Conservation (phyloP, 108 stramenopile species). For the Cyclotella choctawhatcheeana region DNA sequence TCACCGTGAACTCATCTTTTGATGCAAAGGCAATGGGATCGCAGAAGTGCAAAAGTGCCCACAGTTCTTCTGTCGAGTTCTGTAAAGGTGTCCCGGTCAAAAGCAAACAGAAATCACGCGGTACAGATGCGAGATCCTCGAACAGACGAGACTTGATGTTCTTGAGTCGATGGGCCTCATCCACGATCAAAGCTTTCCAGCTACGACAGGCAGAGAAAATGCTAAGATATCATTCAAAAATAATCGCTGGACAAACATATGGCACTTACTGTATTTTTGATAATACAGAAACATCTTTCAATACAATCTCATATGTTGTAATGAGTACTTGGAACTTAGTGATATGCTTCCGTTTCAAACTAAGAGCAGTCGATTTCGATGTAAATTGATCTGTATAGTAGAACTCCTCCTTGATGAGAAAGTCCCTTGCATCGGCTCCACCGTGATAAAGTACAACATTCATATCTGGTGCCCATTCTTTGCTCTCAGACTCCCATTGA, state of each 20-base stretch:
- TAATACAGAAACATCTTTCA: slow-evolving; percentile 84
- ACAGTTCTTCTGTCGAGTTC: slow-evolving; percentile 96
- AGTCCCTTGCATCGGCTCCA: slow-evolving; percentile 86
- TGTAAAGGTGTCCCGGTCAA: slow-evolving; percentile 98
- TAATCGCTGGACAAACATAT: slow-evolving; percentile 49
- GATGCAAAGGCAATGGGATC: slow-evolving; percentile 70
- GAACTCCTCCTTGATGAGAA: slow-evolving; percentile 89
- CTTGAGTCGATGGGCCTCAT: slow-evolving; percentile 95
- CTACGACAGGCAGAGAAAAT: slow-evolving; percentile 11
- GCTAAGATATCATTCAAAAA: slow-evolving; percentile 3
- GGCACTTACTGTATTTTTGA: slow-evolving; percentile 74
- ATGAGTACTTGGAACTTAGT: slow-evolving; percentile 94
- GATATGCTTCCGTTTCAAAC: slow-evolving; percentile 75
- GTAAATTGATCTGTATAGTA: slow-evolving; percentile 85
- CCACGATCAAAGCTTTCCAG: slow-evolving; percentile 92
- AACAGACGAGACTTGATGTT: slow-evolving; percentile 81
- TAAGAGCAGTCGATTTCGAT: slow-evolving; percentile 62
- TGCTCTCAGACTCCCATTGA: slow-evolving; percentile 95
- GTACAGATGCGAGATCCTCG: slow-evolving; percentile 76
- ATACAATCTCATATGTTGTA: slow-evolving; percentile 95
- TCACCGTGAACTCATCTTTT: slow-evolving; percentile 79
- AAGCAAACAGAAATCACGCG: slow-evolving; percentile 85
- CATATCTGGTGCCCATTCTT: slow-evolving; percentile 94
- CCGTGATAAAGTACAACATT: slow-evolving; percentile 96
- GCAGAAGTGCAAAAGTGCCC: slow-evolving; percentile 89